Percentiles rank a stretch among this genome's conserved stretches.
phyloP scores from a whole-genome alignment of 2,329 filamentous ascomycete species.

The Fusarium tuaranense region DNA sequence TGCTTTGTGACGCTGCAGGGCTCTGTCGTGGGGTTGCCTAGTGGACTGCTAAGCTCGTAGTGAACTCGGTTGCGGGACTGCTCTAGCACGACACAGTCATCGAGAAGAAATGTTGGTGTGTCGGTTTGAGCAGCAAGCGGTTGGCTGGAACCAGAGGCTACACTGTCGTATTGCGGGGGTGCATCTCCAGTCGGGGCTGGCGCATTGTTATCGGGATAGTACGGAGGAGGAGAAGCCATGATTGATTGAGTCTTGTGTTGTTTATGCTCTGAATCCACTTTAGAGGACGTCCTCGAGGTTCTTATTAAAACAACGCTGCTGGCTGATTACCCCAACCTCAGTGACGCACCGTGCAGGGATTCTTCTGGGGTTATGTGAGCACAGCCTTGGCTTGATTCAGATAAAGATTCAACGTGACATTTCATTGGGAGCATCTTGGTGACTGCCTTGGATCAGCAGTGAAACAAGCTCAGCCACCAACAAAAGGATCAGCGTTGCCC shows the following conservation, averaged over 20 bases:
- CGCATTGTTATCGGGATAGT: background rate
- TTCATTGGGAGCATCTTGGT: background rate
- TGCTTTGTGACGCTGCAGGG: background rate
- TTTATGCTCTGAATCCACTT: background rate
- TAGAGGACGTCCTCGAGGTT: background rate
- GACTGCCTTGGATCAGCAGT: background rate
- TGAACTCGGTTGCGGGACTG: background rate
- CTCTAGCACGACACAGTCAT: background rate
- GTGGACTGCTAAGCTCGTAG: background rate
- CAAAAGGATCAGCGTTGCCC: background rate
- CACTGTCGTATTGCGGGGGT: background rate
- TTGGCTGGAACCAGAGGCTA: background rate
- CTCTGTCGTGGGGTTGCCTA: background rate
- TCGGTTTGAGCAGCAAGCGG: background rate
- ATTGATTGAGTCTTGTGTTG: background rate
- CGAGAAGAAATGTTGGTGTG: background rate
- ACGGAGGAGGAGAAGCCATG: background rate
- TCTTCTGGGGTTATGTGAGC: background rate
- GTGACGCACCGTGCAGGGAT: background rate
- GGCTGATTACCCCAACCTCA: background rate
- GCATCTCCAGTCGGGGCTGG: background rate
- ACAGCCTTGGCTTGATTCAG: background rate
- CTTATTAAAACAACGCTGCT: background rate
- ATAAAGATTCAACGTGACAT: background rate
- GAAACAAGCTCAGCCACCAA: background rate